Evolutionary conservation across 768 basidiomycete species (phyloP).

Genomic region (Coprinellus aureogranulatus): DNA sequence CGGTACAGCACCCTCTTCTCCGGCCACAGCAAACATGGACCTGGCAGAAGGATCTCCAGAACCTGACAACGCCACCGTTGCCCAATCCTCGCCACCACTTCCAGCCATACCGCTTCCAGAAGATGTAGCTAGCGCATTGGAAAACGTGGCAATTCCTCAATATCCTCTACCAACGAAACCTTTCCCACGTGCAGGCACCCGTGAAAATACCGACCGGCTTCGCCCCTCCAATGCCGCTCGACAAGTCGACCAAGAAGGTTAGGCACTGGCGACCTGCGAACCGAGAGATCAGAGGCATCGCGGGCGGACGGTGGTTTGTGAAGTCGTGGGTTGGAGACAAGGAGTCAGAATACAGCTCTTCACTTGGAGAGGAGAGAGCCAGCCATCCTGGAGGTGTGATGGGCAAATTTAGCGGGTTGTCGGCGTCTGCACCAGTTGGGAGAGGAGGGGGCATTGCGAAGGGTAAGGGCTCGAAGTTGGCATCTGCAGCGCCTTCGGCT

Average conservation of each 20-base stretch:
- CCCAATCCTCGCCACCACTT: slow-evolving; percentile 24
- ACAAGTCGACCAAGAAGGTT: slow-evolving; percentile 58
- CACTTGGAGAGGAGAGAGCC: slow-evolving; percentile 32
- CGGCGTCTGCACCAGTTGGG: slow-evolving; percentile 44
- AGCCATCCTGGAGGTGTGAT: slow-evolving; percentile 31
- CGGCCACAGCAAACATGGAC: slow-evolving; percentile 45
- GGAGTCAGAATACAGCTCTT: slow-evolving; percentile 61
- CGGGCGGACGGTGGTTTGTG: slow-evolving; percentile 79
- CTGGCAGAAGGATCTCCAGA: slow-evolving; percentile 42
- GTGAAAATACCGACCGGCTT: slow-evolving; percentile 74
- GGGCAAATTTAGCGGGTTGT: slow-evolving; percentile 28
- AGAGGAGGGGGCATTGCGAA: slow-evolving; percentile 37
- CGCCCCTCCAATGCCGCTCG: slow-evolving; percentile 64
- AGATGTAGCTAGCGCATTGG: slow-evolving; percentile 44
- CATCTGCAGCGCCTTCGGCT: slow-evolving; percentile 45
- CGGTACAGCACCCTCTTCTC: slow-evolving; percentile 73
- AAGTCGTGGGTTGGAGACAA: slow-evolving; percentile 84
- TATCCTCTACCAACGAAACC: slow-evolving; percentile 83
- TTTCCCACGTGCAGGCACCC: slow-evolving; percentile 76
- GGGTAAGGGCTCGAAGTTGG: slow-evolving; percentile 37
- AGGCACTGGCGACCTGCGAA: slow-evolving; percentile 74
- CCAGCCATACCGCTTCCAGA: slow-evolving; percentile 28
- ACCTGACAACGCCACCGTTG: slow-evolving; percentile 39
- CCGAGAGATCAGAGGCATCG: slow-evolving; percentile 78
- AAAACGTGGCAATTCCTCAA: slow-evolving; percentile 61